Evolutionary conservation across 1,284 basidiomycete species (phyloP).

Genomic region (Psilocybe mexicana): DNA sequence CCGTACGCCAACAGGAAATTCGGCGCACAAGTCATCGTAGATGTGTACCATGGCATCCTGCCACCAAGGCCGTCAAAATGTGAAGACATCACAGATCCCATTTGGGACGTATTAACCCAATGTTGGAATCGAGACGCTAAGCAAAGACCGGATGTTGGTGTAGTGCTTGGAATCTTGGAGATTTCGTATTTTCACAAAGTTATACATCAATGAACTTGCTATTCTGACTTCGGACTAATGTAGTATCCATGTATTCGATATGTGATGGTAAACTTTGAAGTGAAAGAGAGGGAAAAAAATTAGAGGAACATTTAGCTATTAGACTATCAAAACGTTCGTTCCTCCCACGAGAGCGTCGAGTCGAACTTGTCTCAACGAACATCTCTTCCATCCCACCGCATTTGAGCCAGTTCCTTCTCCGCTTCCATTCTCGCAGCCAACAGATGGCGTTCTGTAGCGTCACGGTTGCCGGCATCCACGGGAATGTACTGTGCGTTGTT

Average conservation of each 20-base stretch:
- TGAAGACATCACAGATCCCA: conserved; percentile 16
- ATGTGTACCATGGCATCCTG: background rate
- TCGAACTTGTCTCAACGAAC: background rate
- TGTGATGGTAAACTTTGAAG: too few relatives aligned
- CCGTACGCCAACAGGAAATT: background rate
- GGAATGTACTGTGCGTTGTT: background rate
- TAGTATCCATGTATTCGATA: too few relatives aligned
- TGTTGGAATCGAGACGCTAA: conserved; percentile 23
- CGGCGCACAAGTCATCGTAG: background rate
- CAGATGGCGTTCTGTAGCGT: conserved; percentile 1
- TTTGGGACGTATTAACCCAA: conserved; percentile 23
- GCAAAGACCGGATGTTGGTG: background rate
- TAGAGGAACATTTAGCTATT: too few relatives aligned
- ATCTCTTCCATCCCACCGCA: background rate
- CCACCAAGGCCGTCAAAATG: conserved; percentile 14
- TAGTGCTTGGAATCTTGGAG: background rate
- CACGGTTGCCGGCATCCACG: background rate
- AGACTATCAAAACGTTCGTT: too few relatives aligned
- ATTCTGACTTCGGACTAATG: too few relatives aligned
- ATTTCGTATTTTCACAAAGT: background rate
- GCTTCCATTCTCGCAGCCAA: background rate
- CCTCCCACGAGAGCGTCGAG: too few relatives aligned
- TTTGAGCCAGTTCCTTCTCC: background rate
- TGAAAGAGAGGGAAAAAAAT: background rate
- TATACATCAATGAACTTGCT: too few relatives aligned